Evolutionary conservation across 768 basidiomycete genomes (phyloP).

Genomic region (Gloeostereum incarnatum): DNA sequence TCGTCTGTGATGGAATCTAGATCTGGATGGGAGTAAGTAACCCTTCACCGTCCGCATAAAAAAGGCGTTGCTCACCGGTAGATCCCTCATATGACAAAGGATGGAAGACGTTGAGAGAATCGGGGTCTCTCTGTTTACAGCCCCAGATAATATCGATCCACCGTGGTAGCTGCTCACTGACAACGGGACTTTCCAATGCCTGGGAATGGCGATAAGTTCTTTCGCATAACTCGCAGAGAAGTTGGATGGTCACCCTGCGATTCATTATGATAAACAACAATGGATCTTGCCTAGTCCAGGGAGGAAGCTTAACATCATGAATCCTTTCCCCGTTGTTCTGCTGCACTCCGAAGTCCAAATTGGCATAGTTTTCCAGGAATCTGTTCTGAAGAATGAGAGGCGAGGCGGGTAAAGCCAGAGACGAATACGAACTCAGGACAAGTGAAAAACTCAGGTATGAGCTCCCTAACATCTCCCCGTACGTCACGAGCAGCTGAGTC

Average conservation of each 20-base stretch:
- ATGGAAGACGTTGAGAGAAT: constrained; percentile 80
- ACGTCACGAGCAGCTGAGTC: constrained; percentile 79
- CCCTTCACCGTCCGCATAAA: neutral
- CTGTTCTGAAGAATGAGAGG: constrained; percentile 25
- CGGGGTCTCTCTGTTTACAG: constrained; percentile 70
- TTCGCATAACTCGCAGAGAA: neutral
- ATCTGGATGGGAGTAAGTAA: constrained; percentile 32
- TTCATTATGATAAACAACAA: constrained; percentile 75
- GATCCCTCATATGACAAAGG: constrained; percentile 91
- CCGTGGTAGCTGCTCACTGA: constrained; percentile 71
- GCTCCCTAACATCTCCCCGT: constrained; percentile 86
- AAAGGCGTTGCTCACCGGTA: constrained; percentile 37
- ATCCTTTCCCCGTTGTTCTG: constrained; percentile 72
- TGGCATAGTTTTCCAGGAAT: constrained; percentile 74
- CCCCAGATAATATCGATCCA: constrained; percentile 98
- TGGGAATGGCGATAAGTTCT: constrained; percentile 15
- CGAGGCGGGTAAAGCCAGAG: neutral
- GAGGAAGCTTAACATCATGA: constrained; percentile 81
- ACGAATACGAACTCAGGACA: constrained; percentile 58
- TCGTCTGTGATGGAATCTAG: constrained; percentile 81
- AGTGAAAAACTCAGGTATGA: constrained; percentile 85
- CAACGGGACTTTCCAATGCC: constrained; percentile 84
- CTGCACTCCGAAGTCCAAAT: constrained; percentile 71
- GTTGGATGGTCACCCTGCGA: constrained; percentile 43
- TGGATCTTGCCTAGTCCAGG: constrained; percentile 83